Evolutionary conservation across 495 filamentous ascomycete genomes (phyloP).

Genomic region (Geoglossum glabrum): DNA sequence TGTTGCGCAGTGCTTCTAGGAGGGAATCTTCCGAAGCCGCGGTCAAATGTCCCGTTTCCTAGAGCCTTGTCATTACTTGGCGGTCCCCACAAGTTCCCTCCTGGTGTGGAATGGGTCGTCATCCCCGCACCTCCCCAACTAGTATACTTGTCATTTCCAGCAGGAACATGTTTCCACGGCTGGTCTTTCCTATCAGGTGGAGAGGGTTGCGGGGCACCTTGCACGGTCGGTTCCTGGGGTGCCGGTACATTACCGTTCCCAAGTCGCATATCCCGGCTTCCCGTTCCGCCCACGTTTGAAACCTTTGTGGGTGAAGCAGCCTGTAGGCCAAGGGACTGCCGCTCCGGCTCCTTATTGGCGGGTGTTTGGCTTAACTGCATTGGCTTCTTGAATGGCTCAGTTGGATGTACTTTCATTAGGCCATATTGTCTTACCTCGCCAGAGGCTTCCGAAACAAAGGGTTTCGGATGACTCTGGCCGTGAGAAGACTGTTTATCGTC

Average conservation of each 20-base stretch:
- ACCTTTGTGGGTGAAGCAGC: conserved; percentile 15
- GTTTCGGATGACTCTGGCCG: conserved; percentile 22
- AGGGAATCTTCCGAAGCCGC: conserved; percentile 30
- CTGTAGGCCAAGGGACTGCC: conserved; percentile 8
- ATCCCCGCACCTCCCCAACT: conserved; percentile 11
- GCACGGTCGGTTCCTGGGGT: background rate
- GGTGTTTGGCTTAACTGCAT: conserved; percentile 16
- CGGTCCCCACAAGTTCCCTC: conserved; percentile 57
- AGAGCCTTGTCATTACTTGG: conserved; percentile 46
- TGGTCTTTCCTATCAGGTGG: conserved; percentile 7
- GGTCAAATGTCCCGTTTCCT: conserved; percentile 63
- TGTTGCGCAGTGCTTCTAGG: conserved; percentile 20
- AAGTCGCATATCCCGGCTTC: background rate
- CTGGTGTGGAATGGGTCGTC: conserved; percentile 19
- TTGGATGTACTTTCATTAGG: conserved; percentile 38
- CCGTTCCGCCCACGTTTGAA: conserved; percentile 2
- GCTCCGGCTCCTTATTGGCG: conserved; percentile 17
- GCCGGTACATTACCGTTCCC: background rate
- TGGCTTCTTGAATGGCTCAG: conserved; percentile 20
- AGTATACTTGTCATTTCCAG: conserved; percentile 11
- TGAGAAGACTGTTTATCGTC: background rate
- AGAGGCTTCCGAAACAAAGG: conserved; percentile 29
- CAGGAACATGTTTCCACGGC: conserved; percentile 12
- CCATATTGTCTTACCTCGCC: conserved; percentile 36
- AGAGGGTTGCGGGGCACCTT: background rate